Conservation (phyloP, 345 rosid genomes). For the Eutrema yunnanense region DNA sequence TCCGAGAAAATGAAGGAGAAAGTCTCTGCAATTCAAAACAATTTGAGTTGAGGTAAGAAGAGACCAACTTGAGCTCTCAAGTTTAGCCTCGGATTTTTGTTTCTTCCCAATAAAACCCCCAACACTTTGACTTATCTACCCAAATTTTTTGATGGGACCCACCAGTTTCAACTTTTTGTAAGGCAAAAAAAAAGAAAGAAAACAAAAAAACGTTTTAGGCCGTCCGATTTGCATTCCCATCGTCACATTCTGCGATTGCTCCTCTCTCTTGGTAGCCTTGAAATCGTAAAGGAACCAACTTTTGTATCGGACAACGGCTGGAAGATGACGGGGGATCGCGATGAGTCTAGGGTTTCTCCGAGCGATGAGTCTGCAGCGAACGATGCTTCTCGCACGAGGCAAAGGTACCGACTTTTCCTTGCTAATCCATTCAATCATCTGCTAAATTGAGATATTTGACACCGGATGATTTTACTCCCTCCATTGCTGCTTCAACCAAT, state of each 20-base stretch:
- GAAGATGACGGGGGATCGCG: slow-evolving; percentile 45
- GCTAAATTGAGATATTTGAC: not conserved
- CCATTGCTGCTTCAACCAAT: not conserved
- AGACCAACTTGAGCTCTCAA: not conserved
- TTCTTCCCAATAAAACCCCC: not conserved
- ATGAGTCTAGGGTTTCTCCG: slow-evolving; percentile 37
- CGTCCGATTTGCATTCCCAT: slow-evolving; percentile 1
- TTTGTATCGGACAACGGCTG: not conserved
- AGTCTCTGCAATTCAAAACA: not conserved
- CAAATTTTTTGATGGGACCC: not conserved
- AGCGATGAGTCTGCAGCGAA: slow-evolving; percentile 23
- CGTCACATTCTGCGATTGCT: not conserved
- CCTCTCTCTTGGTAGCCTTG: not conserved
- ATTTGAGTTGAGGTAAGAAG: not conserved
- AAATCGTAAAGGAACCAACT: not conserved
- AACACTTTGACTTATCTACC: not conserved
- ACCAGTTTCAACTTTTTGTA: not conserved
- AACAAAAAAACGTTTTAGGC: not conserved
- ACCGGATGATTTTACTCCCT: not conserved
- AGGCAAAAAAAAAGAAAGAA: not conserved
- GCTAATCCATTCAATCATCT: not conserved
- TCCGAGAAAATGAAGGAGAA: not conserved
- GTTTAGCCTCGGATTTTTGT: not conserved
- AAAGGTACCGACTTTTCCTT: slow-evolving; percentile 32
- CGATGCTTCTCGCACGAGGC: slow-evolving; percentile 42